These are phyloP conservation scores for Suillus cothurnatus DNA, from an alignment of 768 basidiomycete genomes.

Conservation along the genomic window DNA sequence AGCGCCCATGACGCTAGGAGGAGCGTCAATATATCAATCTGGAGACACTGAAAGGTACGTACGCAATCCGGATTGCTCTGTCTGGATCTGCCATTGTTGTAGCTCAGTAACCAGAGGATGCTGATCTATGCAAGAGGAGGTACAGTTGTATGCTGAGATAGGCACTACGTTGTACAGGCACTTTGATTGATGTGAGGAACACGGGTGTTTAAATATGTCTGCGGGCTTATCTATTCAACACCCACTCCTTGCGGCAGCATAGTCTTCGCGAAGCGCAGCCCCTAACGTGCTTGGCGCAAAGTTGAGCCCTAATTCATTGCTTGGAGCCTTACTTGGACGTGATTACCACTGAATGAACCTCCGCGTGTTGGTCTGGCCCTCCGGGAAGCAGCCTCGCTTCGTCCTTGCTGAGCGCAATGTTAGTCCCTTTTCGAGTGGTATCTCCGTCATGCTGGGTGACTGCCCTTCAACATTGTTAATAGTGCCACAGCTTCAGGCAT, in stretches of 20 bases:
- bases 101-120: background rate
- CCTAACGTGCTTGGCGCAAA: background rate
- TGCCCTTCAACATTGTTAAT: background rate
- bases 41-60: constrained; percentile 11
- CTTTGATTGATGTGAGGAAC: background rate
- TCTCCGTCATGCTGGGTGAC: background rate
- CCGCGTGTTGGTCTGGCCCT: background rate
- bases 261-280: constrained; percentile 1
- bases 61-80: constrained; percentile 37
- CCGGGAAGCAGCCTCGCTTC: background rate
- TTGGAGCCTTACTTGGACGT: background rate
- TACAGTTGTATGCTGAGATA: background rate
- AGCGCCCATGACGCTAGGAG: constrained; percentile 33
- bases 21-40: background rate
- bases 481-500: background rate
- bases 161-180: background rate
- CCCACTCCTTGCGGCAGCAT: constrained; percentile 12
- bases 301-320: background rate
- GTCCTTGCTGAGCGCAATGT: background rate
- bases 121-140: background rate
- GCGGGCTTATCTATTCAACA: no score
- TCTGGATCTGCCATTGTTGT: constrained; percentile 24
- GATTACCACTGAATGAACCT: background rate
- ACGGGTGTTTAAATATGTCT: constrained; percentile 4
- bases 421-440: background rate